Conservation (phyloP, 2,329 filamentous ascomycete species). For the Gliomastix tumulicola region DNA sequence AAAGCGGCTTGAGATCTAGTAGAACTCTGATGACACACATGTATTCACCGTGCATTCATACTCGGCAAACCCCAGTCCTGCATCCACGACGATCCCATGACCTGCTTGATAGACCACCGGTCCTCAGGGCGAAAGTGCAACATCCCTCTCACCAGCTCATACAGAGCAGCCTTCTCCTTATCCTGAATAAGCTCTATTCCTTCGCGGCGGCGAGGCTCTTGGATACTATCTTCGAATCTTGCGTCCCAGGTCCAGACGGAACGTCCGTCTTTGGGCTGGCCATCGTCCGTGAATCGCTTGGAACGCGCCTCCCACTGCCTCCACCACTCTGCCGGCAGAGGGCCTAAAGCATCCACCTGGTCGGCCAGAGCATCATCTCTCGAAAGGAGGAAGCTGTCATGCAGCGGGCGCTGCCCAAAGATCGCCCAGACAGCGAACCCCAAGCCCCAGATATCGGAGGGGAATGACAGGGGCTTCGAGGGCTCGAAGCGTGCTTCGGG, state of each 20-base stretch:
- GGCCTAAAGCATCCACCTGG: slow-evolving; percentile 9
- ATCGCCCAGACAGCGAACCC: slow-evolving; percentile 22
- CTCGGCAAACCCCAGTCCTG: slow-evolving; percentile 22
- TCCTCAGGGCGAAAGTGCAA: slow-evolving; percentile 3
- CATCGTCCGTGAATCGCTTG: slow-evolving; percentile 2
- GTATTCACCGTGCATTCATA: no score
- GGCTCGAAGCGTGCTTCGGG: slow-evolving; percentile 26
- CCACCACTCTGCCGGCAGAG: slow-evolving; percentile 10
- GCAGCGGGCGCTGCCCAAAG: slow-evolving; percentile 14
- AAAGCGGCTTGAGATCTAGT: no score
- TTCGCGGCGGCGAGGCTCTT: no score
- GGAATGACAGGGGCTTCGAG: slow-evolving; percentile 18
- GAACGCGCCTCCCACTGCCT: slow-evolving; percentile 7
- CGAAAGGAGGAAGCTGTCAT: slow-evolving; percentile 9
- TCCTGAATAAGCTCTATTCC: no score
- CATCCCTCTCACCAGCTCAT: slow-evolving; percentile 4
- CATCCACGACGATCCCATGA: slow-evolving; percentile 24
- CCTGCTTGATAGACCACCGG: slow-evolving; percentile 16
- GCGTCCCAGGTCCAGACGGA: no score
- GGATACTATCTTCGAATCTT: no score
- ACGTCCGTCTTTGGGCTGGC: no score
- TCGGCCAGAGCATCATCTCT: slow-evolving; percentile 7
- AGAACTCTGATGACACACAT: no score
- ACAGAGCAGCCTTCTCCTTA: no score
- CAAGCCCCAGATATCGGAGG: slow-evolving; percentile 31